Evolutionary conservation across 176 grass and related monocot genomes (phyloP), one percentile per base, ranked within the genome.

Genomic region (Olyra latifolia): DNA sequence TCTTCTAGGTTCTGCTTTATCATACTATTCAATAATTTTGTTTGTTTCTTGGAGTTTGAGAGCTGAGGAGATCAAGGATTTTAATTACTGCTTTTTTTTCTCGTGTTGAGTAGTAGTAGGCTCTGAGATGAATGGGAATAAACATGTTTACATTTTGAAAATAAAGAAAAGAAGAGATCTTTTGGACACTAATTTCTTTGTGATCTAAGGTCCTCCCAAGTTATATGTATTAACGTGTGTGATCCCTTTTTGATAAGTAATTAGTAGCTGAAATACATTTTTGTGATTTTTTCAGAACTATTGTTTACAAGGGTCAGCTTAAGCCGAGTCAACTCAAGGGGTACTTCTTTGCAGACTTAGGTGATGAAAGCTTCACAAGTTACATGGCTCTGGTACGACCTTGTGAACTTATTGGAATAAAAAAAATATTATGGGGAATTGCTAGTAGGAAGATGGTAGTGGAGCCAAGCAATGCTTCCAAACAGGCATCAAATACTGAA

Each of bases 281-380:
- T 66, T 73, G 4, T 74, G 48, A 42, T 78, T 48, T 74, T 73
- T 25, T 45, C 59, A 97, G 94, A 86, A 97, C 94, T 64, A 25
- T 97, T 57, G 88, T 97, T 64, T 97, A 97, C 40, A 97, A 97
- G 77, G 94, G 94, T 50, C 94, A 97, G 72, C 86, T 97, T 61
- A 97, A 87, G 77, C 90, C 94, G 23, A 65, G 25, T 70, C 94
- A 97, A 83, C 74, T 97, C 22, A 91, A 87, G 60, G 66, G 72
- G 14, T 97, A 91, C 77, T 97, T 89, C 85, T 91, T 80, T 91
- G 94, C 94, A 25, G 94, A 97, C 83, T 84, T 97, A 71, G 90
- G 91, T 43, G 73, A 93, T 57, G 49, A 87, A 80, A 97, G 63
- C 40, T 97, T 97, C 85, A 91, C 88, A 53, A 97, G 83, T 87